Conservation (phyloP, 2,329 filamentous ascomycete genomes). For the Colletotrichum sp. region DNA sequence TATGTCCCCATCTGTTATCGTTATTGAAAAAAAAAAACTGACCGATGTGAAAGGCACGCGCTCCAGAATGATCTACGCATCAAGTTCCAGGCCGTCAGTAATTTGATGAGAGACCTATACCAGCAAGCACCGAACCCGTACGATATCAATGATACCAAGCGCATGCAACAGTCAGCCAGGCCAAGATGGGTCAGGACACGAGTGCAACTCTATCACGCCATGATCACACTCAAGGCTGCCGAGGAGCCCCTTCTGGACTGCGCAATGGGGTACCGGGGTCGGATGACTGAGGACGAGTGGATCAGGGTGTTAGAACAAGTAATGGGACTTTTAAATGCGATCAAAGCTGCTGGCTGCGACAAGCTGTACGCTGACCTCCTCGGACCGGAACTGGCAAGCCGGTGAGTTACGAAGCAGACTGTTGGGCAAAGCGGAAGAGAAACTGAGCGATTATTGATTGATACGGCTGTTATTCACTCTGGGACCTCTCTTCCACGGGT, state of each 20-base stretch:
- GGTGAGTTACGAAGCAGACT: neutral
- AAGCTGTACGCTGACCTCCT: neutral
- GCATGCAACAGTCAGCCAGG: neutral
- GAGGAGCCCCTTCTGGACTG: neutral
- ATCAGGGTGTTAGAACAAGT: neutral
- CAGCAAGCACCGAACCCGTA: neutral
- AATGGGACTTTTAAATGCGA: neutral
- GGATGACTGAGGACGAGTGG: neutral
- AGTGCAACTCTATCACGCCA: neutral
- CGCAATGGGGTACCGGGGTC: neutral
- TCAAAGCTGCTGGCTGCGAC: neutral
- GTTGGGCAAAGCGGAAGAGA: neutral
- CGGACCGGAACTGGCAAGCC: neutral
- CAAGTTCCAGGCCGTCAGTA: neutral
- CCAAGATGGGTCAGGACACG: neutral
- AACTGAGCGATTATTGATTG: neutral
- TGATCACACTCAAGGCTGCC: rapidly evolving
- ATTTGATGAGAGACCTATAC: neutral
- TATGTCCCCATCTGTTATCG: neutral
- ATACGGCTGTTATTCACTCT: neutral
- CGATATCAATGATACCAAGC: neutral
- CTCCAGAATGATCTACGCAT: neutral
- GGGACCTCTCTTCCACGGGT: neutral
- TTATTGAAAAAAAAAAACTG: neutral
- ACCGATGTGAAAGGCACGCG: neutral